phyloP scores from a whole-genome alignment of 345 rosid species.

The Citrus cavaleriei region DNA sequence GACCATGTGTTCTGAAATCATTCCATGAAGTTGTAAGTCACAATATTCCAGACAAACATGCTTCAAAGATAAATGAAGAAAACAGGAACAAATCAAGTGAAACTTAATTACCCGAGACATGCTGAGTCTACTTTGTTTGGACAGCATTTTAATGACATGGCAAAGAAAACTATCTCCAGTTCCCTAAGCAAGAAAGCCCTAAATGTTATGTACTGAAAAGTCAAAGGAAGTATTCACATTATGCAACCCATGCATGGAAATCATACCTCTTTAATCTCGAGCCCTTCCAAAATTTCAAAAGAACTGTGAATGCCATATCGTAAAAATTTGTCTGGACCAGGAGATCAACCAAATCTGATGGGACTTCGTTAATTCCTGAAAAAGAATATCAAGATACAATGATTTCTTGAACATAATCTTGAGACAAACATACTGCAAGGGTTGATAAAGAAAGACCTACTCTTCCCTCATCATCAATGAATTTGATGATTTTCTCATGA shows the following conservation, averaged over 20 bases:
- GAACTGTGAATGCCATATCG: slow-evolving; percentile 84
- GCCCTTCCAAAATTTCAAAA: slow-evolving; percentile 77
- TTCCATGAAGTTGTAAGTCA: slow-evolving; percentile 22
- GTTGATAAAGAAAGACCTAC: neutral
- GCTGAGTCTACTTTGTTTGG: slow-evolving; percentile 48
- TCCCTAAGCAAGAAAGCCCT: slow-evolving; percentile 47
- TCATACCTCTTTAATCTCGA: slow-evolving; percentile 64
- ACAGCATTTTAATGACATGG: slow-evolving; percentile 82
- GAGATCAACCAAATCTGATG: slow-evolving; percentile 74
- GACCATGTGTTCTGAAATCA: slow-evolving; percentile 43
- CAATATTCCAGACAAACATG: neutral
- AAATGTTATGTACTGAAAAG: slow-evolving; percentile 10
- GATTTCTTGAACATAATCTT: neutral
- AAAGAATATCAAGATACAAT: slow-evolving; percentile 17
- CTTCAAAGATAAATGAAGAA: neutral
- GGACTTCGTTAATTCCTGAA: slow-evolving; percentile 48
- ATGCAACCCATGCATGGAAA: slow-evolving; percentile 10
- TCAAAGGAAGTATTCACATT: slow-evolving; percentile 17
- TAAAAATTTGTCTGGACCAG: slow-evolving; percentile 66
- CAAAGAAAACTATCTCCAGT: slow-evolving; percentile 74
- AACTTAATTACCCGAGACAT: slow-evolving; percentile 27
- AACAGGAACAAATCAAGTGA: neutral
- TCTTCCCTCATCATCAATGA: neutral
- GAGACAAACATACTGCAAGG: neutral
- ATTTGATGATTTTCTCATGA: neutral